Evolutionary conservation across 1,284 basidiomycete species (phyloP), one percentile per base, ranked within the genome.

Genomic region (Psilocybe mexicana): DNA sequence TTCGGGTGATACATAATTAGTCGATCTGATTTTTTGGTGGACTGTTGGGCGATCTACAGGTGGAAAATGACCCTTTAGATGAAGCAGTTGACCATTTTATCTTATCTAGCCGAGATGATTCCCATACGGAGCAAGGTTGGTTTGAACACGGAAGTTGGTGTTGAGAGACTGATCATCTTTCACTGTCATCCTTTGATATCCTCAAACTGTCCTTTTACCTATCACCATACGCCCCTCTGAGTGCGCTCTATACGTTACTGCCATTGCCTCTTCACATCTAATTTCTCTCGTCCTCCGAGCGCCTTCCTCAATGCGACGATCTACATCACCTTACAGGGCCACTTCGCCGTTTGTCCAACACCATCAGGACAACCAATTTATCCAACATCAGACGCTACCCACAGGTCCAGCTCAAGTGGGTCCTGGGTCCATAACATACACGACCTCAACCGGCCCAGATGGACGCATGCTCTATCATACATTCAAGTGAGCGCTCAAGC

Each of bases 351-450:
- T 63, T 43, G 48, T 61, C 42, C 66, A 51, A 56, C 61, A 18
- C 25, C 57, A 45, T 11, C 2, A 35, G n/a, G 60, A 65, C 40
- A 44, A 55, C 28, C 57, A 59, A 44, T 67, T 66, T 57, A 18
- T 58, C 62, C 18, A 62, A 49, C 43, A 63, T 62, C 63, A 63
- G 54, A 55, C 65, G 24, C 61, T 66, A 30, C 63, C 65, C 36
- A 59, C 63, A 40, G 64, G 63, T 18, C 63, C 55, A 50, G 61
- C 67, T 26, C 67, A 72, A 52, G 74, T 79, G 35, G 65, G 65
- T 7, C 80, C 86, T 40, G 87, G 87, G 26, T 74, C 85, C 43
- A 79, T 86, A 66, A 89, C 86, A 18, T 91, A 89, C 62, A 87
- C 87, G 1, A 88, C 86, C 6, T 78, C 82, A 2, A 78, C 75